Evolutionary conservation across 2,329 filamentous ascomycete species (phyloP), one percentile per base, ranked within the genome.

Genomic region (Nothophoma quercina): DNA sequence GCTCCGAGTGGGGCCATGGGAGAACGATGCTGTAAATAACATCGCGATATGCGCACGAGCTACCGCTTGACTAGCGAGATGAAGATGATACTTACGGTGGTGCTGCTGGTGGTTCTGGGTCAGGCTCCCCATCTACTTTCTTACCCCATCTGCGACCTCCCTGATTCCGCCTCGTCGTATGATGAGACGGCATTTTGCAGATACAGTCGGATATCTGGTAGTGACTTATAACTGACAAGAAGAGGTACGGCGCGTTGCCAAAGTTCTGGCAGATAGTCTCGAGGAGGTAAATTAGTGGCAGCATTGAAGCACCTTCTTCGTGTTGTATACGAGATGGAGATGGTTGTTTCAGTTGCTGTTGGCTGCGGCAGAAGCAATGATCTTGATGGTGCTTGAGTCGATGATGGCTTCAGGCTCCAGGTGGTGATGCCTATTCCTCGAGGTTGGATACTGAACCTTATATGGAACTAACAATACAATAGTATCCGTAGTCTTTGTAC

Each of bases 101-200:
- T 59, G 65, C 64, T 21, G 59, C 53, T 35, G 67, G 63, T n/a
- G 62, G 60, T 30, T 69, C 65, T 28, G 63, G 64, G 29, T 60
- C 44, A 51, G 65, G 59, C 2, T 58, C 51, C 26, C 32, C 22
- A 8, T 34, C 34, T n/a, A 34, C 32, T 21, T 34, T 45, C 33
- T 40, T 32, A 10, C 16, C 25, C 6, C 16, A 29, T 19, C 15
- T 18, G 15, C 25, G 26, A 38, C 15, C 25, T 15, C n/a, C 19
- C 16, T 19, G n/a, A 30, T 4, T 2, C 15, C 19, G n/a, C 9
- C 12, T 21, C 12, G 5, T 9, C 22, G 32, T 29, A 7, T 12
- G 21, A 18, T 25, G 29, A 19, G 13, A 16, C 15, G 39, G 7
- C 28, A 18, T 23, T 19, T 12, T 22, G n/a, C 28, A 23, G 15